Evolutionary conservation across 371 early-diverging fungal genomes (phyloP), one percentile per base, ranked within the genome.

Genomic region (Lichtheimia corymbifera): DNA sequence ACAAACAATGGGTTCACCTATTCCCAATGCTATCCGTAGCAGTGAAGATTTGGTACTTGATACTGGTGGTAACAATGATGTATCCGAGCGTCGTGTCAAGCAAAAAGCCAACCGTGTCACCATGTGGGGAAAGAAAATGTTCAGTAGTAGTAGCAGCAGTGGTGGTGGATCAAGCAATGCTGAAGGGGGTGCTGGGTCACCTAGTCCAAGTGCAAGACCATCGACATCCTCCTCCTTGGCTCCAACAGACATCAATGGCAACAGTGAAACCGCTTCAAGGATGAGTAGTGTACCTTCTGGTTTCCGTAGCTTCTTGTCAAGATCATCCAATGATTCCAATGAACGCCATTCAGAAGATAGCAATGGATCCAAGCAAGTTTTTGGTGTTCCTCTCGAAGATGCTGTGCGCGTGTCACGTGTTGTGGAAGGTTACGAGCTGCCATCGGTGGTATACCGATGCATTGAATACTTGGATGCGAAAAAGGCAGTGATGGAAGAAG

Each of bases 381-480:
- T 93, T 82, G 92, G 91, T 2, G 82, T 87, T 6, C 70, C 88
- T 3, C 73, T 93, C 41, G 88, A 90, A 64, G 76, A 76, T 17
- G 91, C 88, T 0, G 85, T 90, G 11, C 74, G 79, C 15, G 66
- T 82, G 18, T 83, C 89, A 0, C 75, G 80, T 28, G 73, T 90
- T 22, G 83, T 83, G 40, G 92, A 92, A 24, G 84, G 83, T 6
- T 88, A 90, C 61, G 87, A 90, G 40, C 71, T 97, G 7, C 98
- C 98, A 3, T 87, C 95, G 1, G 89, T 97, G 20, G 91, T 96
- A 5, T 94, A 91, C 71, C 87, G 98, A 4, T 95, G 96, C 63
- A 94, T 98, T 56, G 97, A 98, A 75, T 98, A 91, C 62, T 72
- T 98, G 54, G 97, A 98, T 61, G 84, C 85, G 0, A 92, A 88